Percentiles rank a stretch among this genome's conserved stretches.
Conservation (phyloP, 495 filamentous ascomycete genomes). For the Tuber melanosporum region DNA sequence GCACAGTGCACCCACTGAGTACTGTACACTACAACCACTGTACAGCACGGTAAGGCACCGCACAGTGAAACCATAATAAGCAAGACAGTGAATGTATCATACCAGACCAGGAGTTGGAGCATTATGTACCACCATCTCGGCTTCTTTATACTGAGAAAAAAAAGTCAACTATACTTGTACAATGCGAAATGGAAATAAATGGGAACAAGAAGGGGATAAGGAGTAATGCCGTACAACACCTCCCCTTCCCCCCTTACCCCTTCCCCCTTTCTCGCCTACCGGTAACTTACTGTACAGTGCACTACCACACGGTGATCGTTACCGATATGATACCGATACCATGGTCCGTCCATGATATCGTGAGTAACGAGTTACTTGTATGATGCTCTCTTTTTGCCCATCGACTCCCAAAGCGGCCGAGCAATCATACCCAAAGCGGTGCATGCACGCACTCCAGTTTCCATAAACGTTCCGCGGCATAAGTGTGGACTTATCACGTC, state of each 20-base stretch:
- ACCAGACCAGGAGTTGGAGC: neutral
- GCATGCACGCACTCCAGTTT: neutral
- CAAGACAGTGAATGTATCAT: neutral
- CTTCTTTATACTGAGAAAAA: neutral
- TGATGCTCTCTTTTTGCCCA: neutral
- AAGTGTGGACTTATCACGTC: neutral
- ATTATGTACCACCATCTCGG: neutral
- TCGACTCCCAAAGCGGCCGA: neutral
- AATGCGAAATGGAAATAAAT: neutral
- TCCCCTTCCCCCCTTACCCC: neutral
- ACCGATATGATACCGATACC: neutral
- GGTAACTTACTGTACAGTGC: too few relatives aligned
- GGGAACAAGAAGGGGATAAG: neutral
- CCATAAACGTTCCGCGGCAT: neutral
- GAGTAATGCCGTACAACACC: neutral
- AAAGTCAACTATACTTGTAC: neutral
- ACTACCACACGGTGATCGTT: neutral
- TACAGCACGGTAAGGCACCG: neutral
- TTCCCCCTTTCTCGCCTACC: neutral
- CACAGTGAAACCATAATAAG: neutral
- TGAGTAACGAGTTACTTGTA: neutral
- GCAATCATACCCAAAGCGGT: neutral
- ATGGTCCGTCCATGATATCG: neutral
- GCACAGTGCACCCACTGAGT: too few relatives aligned
- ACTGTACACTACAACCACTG: neutral